Evolutionary conservation across 2,329 filamentous ascomycete genomes (phyloP).

Genomic region (Paraphoma chrysanthemicola): DNA sequence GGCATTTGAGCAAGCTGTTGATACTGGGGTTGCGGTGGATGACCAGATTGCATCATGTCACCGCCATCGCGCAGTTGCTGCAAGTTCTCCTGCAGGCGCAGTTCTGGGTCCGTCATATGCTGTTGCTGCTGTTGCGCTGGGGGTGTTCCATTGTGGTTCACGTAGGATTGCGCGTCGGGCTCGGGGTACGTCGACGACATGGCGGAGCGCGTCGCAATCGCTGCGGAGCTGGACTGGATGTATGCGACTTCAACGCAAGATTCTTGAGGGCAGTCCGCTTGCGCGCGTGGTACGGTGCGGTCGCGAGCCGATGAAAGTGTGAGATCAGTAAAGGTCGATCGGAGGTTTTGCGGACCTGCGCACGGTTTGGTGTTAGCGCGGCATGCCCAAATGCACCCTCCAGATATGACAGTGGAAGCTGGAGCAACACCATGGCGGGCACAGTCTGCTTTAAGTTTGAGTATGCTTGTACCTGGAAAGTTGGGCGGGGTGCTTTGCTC

Average conservation of each 20-base stretch:
- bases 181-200: slow-evolving; percentile 46
- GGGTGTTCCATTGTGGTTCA: slow-evolving; percentile 44
- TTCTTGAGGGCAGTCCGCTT: slow-evolving; percentile 15
- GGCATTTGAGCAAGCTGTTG: slow-evolving; percentile 37
- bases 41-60: slow-evolving; percentile 39
- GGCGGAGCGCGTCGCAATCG: slow-evolving; percentile 18
- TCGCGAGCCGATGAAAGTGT: slow-evolving; percentile 27
- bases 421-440: slow-evolving; percentile 21
- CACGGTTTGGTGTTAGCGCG: slow-evolving; percentile 43
- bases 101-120: slow-evolving; percentile 39
- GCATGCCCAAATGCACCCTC: slow-evolving; percentile 12
- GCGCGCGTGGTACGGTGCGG: slow-evolving; percentile 26
- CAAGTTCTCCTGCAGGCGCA: slow-evolving; percentile 44
- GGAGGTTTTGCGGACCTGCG: slow-evolving; percentile 40
- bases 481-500: slow-evolving; percentile 13
- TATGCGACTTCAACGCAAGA: slow-evolving; percentile 15
- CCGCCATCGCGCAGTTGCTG: slow-evolving; percentile 41
- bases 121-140: slow-evolving; percentile 42
- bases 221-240: slow-evolving; percentile 11
- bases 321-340: slow-evolving; percentile 27
- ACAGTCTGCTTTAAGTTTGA: slow-evolving; percentile 5
- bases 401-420: slow-evolving; percentile 6
- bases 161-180: slow-evolving; percentile 44
- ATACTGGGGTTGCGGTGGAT: slow-evolving; percentile 37
- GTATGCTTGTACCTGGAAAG: slow-evolving; percentile 12